phyloP scores from a whole-genome alignment of 257 asterid species.

The Vinca minor region DNA sequence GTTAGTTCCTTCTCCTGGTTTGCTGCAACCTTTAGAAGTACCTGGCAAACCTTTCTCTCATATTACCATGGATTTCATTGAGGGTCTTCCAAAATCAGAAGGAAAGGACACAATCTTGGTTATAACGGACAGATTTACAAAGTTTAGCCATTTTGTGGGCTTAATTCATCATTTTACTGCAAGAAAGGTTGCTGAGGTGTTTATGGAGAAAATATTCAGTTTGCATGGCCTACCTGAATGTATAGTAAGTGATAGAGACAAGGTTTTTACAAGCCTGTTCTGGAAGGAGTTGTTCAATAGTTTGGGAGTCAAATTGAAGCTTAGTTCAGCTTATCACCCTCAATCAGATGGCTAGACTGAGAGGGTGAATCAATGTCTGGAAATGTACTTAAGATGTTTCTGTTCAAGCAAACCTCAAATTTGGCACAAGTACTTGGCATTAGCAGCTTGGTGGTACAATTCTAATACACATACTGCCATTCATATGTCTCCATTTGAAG shows the following conservation, averaged over 20 bases:
- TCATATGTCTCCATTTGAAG: not conserved
- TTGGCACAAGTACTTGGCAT: not conserved
- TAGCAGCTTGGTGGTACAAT: not conserved
- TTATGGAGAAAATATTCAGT: not conserved
- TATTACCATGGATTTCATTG: too few species aligned
- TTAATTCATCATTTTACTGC: not conserved
- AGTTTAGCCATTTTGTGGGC: not conserved
- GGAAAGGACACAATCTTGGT: not conserved
- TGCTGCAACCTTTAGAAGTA: too few species aligned
- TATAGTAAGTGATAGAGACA: not conserved
- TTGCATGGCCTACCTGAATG: not conserved
- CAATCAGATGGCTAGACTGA: too few species aligned
- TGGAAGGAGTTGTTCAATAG: not conserved
- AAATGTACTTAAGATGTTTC: too few species aligned
- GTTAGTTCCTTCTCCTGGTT: too few species aligned
- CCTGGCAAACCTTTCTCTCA: too few species aligned
- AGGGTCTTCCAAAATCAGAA: not conserved
- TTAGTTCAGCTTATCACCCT: too few species aligned
- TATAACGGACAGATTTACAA: not conserved
- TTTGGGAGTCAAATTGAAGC: not conserved
- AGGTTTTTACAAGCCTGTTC: too few species aligned
- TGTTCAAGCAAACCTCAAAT: not conserved
- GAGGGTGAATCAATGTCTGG: too few species aligned
- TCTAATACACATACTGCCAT: not conserved
- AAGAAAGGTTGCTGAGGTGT: not conserved